phyloP scores from a whole-genome alignment of 2,329 filamentous ascomycete species.

The Sphaerulina musiva region DNA sequence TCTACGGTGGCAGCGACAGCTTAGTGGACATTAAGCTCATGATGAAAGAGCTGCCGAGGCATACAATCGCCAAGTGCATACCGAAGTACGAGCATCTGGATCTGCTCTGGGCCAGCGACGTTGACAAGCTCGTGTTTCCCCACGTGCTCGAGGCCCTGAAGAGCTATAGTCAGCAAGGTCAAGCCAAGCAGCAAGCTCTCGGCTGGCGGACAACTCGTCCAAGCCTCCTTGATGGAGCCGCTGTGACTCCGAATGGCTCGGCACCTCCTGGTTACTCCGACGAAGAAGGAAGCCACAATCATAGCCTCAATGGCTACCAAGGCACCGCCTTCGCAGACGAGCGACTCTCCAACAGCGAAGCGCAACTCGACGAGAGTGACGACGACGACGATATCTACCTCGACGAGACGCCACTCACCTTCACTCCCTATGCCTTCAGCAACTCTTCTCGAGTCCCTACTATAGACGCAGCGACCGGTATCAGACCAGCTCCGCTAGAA shows the following conservation, averaged over 20 bases:
- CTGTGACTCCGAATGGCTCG: conserved; percentile 17
- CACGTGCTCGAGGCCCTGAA: conserved; percentile 87
- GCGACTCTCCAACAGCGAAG: conserved; percentile 19
- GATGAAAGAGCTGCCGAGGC: conserved; percentile 76
- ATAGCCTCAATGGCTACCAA: conserved; percentile 13
- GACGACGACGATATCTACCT: conserved; percentile 21
- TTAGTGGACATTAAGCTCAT: conserved; percentile 90
- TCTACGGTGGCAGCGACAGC: conserved; percentile 91
- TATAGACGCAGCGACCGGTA: conserved; percentile 6
- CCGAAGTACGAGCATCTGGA: conserved; percentile 94
- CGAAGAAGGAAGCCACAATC: conserved; percentile 19
- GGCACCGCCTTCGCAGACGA: conserved; percentile 21
- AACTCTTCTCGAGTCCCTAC: conserved; percentile 15
- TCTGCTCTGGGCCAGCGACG: conserved; percentile 87
- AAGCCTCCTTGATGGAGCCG: conserved; percentile 22
- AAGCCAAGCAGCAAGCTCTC: conserved; percentile 22
- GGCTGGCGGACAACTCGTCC: conserved; percentile 19
- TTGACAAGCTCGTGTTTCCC: conserved; percentile 76
- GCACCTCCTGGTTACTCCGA: conserved; percentile 29
- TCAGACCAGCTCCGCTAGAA: conserved; percentile 15
- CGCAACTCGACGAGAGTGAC: conserved; percentile 28
- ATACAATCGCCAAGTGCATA: conserved; percentile 80
- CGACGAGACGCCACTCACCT: conserved; percentile 16
- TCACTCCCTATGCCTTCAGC: conserved; percentile 15
- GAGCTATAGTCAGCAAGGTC: conserved; percentile 44